phyloP scores from a whole-genome alignment of 2,329 filamentous ascomycete genomes.

The Thelonectria blattea region DNA sequence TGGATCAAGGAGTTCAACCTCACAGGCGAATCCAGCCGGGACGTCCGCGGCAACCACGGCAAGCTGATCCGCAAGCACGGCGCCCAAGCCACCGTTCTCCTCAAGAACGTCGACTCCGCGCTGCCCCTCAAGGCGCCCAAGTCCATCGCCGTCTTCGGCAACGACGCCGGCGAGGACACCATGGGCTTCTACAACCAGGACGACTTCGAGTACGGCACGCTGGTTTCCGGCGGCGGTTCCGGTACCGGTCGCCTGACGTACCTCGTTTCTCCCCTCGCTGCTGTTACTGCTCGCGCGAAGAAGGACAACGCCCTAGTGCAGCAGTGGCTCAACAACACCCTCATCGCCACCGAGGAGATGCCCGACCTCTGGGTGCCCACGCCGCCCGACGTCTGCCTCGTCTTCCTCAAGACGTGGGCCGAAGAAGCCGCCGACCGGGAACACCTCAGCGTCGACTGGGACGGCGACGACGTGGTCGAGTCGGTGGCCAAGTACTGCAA shows the following conservation, averaged over 20 bases:
- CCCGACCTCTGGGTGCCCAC: conserved; percentile 54
- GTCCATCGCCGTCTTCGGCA: conserved; percentile 62
- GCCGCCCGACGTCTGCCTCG: conserved; percentile 69
- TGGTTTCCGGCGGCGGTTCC: conserved; percentile 64
- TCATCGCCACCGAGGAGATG: conserved; percentile 44
- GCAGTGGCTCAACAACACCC: conserved; percentile 55
- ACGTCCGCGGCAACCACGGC: conserved; percentile 61
- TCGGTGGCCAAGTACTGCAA: conserved; percentile 66
- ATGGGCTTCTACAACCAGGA: conserved; percentile 70
- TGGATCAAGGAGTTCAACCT: conserved; percentile 50
- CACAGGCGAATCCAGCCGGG: conserved; percentile 59
- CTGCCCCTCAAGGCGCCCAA: conserved; percentile 66
- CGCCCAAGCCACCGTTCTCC: conserved; percentile 65
- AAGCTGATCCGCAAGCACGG: conserved; percentile 62
- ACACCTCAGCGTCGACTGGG: conserved; percentile 60
- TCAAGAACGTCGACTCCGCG: conserved; percentile 71
- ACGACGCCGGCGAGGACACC: conserved; percentile 58
- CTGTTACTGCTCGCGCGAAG: conserved; percentile 54
- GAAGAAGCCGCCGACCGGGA: conserved; percentile 67
- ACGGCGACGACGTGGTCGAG: conserved; percentile 67
- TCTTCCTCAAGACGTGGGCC: conserved; percentile 69
- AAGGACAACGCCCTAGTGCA: conserved; percentile 53
- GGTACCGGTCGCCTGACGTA: conserved; percentile 48
- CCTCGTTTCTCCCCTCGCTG: conserved; percentile 45
- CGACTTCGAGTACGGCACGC: conserved; percentile 64